A percentile compares a stretch with the other conserved stretches of the same genome.
phyloP scores from a whole-genome alignment of 805 yeast species.

The Candida wancherniae region DNA sequence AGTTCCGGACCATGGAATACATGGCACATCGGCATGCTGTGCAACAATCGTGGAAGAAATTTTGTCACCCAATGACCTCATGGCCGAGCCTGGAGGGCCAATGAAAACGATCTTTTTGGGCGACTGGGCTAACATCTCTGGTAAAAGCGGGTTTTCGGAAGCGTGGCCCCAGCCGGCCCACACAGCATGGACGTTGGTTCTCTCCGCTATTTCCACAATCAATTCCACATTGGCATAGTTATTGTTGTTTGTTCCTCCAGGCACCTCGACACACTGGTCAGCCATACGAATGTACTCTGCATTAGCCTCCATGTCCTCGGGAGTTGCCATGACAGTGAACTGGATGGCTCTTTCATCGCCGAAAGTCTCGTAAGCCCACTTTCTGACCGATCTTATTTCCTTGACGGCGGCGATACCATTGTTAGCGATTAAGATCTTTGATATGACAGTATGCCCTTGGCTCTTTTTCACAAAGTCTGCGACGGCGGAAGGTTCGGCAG shows the following conservation, averaged over 20 bases:
- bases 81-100: slow-evolving; percentile 99
- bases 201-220: slow-evolving; percentile 95
- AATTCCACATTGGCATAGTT: slow-evolving; percentile 97
- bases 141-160: slow-evolving; percentile 93
- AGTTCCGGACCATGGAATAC: slow-evolving; percentile 99
- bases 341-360: slow-evolving; percentile 91
- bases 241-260: slow-evolving; percentile 98
- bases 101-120: slow-evolving; percentile 86
- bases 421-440: slow-evolving; percentile 87
- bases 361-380: slow-evolving; percentile 99
- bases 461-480: slow-evolving; percentile 80
- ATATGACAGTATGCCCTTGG: slow-evolving; percentile 94
- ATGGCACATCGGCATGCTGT: slow-evolving; percentile 96
- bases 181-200: slow-evolving; percentile 94
- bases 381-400: slow-evolving; percentile 93
- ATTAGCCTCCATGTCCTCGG: slow-evolving; percentile 96
- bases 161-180: slow-evolving; percentile 99
- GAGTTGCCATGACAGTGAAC: slow-evolving; percentile 98
- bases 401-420: slow-evolving; percentile 99
- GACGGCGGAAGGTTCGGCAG: slow-evolving; percentile 72
- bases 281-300: slow-evolving; percentile 99
- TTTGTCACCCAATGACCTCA: slow-evolving; percentile 99
- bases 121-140: slow-evolving; percentile 91
- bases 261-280: slow-evolving; percentile 95
- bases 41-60: slow-evolving; percentile 98